Percentiles rank a stretch among this genome's conserved stretches.
These are phyloP conservation scores for Nakazawaea wyomingensis DNA, from an alignment of 805 yeast genomes.

Conservation along the genomic window DNA sequence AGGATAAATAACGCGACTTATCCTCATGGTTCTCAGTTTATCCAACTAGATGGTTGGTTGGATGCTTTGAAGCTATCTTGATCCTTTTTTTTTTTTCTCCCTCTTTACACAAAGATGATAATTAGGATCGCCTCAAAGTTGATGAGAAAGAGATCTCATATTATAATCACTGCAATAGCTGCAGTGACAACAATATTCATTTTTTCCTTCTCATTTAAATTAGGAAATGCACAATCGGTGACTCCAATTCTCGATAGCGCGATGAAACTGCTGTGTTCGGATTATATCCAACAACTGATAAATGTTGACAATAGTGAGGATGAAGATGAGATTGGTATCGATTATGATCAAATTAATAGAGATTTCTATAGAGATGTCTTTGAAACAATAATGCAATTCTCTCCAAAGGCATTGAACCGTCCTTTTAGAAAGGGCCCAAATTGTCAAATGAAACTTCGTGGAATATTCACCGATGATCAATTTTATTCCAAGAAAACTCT, in stretches of 20 bases:
- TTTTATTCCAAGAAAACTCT: not conserved
- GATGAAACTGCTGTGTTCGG: not conserved
- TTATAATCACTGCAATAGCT: too few species aligned
- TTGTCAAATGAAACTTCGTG: not conserved
- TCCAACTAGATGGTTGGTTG: too few species aligned
- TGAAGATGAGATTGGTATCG: not conserved
- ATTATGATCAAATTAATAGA: not conserved
- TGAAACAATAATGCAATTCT: not conserved
- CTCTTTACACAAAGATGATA: too few species aligned
- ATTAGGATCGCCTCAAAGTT: too few species aligned
- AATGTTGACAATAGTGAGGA: not conserved
- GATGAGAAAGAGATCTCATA: too few species aligned
- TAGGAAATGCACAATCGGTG: not conserved
- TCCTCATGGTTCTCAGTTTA: too few species aligned
- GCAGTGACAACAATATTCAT: too few species aligned
- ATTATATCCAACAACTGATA: not conserved
- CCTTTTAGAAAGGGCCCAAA: not conserved
- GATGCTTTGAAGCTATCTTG: too few species aligned
- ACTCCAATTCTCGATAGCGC: not conserved
- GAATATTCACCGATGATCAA: not conserved
- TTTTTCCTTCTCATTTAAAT: too few species aligned
- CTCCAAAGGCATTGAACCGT: not conserved
- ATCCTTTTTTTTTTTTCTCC: too few species aligned
- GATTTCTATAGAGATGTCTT: not conserved
- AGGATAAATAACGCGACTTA: too few species aligned